Conservation (phyloP, 2,329 filamentous ascomycete genomes). For the Pseudogymnoascus sp. region DNA sequence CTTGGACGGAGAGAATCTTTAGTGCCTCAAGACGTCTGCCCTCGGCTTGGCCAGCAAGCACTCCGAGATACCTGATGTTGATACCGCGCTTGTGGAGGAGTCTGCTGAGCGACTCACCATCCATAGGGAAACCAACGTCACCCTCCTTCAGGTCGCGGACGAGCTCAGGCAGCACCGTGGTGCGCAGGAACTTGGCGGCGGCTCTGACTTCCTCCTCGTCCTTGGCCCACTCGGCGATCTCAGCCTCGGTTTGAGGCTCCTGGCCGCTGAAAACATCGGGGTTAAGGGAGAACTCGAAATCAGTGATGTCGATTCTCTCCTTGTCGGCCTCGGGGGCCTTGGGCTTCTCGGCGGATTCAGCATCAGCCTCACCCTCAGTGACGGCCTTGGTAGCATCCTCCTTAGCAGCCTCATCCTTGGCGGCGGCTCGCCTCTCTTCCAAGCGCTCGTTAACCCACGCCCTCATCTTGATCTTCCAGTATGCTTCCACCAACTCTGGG, state of each 20-base stretch:
- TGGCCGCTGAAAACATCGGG: conserved; percentile 95
- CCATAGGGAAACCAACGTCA: conserved; percentile 96
- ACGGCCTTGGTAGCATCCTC: conserved; percentile 26
- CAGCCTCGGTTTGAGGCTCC: conserved; percentile 77
- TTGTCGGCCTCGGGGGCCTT: conserved; percentile 27
- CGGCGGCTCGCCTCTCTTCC: conserved; percentile 48
- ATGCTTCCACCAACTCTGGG: conserved; percentile 80
- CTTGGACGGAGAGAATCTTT: conserved; percentile 69
- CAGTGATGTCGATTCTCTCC: conserved; percentile 74
- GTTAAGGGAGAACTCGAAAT: conserved; percentile 84
- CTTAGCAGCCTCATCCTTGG: conserved; percentile 27
- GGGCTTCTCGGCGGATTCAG: not conserved
- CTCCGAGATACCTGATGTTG: conserved; percentile 93
- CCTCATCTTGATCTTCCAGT: conserved; percentile 77
- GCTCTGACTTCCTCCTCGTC: conserved; percentile 86
- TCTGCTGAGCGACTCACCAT: conserved; percentile 81
- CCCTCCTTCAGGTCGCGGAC: conserved; percentile 82
- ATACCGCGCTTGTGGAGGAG: conserved; percentile 94
- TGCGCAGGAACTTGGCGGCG: conserved; percentile 69
- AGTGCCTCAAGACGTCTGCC: conserved; percentile 70
- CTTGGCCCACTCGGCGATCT: conserved; percentile 72
- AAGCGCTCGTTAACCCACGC: conserved; percentile 80
- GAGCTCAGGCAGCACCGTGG: conserved; percentile 74
- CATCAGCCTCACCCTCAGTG: conserved; percentile 34
- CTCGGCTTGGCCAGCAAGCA: conserved; percentile 62